These are phyloP conservation scores for Obba rivulosa DNA, from an alignment of 768 basidiomycete species.

Conservation along the genomic window DNA sequence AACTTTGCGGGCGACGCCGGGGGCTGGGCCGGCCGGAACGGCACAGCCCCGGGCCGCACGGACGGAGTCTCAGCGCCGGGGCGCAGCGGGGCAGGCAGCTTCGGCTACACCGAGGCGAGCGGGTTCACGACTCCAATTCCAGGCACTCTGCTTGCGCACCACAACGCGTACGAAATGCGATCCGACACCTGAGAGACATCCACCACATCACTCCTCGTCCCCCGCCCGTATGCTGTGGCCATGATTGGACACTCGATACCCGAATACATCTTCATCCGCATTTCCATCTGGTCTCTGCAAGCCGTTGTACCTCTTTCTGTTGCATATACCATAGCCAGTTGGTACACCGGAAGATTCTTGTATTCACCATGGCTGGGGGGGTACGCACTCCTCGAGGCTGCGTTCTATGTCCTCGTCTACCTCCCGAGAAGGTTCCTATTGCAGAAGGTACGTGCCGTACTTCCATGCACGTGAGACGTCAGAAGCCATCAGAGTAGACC, in stretches of 20 bases:
- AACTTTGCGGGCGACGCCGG: background rate
- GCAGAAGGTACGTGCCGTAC: conserved; percentile 38
- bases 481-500: no score
- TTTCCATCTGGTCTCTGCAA: conserved; percentile 39
- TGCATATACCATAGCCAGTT: conserved; percentile 26
- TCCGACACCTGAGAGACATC: background rate
- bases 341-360: conserved; percentile 22
- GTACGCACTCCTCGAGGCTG: conserved; percentile 38
- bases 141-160: no score
- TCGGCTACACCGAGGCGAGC: no score
- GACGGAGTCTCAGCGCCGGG: no score
- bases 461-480: no score
- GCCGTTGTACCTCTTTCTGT: conserved; percentile 47
- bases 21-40: no score
- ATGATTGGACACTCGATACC: conserved; percentile 30
- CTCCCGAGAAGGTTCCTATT: conserved; percentile 39
- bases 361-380: conserved; percentile 24
- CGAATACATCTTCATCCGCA: conserved; percentile 52
- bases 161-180: background rate
- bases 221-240: background rate
- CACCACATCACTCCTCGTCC: background rate
- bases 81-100: no score
- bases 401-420: conserved; percentile 46
- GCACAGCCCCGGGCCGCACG: no score
- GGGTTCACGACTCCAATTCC: no score